Conservation (phyloP, 768 basidiomycete genomes). For the Rhodotorula diobovata region DNA sequence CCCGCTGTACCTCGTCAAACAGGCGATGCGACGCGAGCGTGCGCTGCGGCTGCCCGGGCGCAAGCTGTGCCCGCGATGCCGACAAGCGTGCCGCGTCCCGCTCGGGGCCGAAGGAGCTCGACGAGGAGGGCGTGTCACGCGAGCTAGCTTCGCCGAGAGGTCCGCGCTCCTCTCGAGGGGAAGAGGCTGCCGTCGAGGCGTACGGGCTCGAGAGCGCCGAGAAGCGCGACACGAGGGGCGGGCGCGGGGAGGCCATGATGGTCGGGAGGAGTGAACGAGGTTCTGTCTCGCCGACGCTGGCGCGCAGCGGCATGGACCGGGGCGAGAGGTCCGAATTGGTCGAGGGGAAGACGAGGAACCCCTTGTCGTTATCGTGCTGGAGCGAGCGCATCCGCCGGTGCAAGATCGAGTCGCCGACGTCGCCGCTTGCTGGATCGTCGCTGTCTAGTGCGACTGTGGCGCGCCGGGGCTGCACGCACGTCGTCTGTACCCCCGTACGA, state of each 20-base stretch:
- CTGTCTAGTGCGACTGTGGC: background rate
- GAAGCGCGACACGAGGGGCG: conserved; percentile 14
- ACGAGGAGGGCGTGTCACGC: background rate
- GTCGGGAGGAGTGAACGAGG: background rate
- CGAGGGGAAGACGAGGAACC: background rate
- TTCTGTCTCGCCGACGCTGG: background rate
- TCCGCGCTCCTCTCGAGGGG: background rate
- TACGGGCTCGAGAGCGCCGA: conserved; percentile 14
- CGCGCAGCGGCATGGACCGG: background rate
- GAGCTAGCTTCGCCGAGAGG: background rate
- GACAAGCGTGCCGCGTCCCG: background rate
- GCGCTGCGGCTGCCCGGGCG: background rate
- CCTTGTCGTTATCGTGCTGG: background rate
- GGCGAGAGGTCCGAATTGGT: background rate
- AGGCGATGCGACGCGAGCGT: background rate
- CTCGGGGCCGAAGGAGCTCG: background rate
- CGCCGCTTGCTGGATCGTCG: background rate
- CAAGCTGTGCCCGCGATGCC: background rate
- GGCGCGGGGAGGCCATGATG: background rate
- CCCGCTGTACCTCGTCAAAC: conserved; percentile 7
- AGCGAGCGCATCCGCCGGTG: conserved; percentile 18
- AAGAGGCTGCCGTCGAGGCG: background rate
- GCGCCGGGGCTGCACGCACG: background rate
- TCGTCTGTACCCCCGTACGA: background rate
- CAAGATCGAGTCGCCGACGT: conserved; percentile 10